phyloP scores from a whole-genome alignment of 208 protist genomes.

The Acanthamoeba sp. region DNA sequence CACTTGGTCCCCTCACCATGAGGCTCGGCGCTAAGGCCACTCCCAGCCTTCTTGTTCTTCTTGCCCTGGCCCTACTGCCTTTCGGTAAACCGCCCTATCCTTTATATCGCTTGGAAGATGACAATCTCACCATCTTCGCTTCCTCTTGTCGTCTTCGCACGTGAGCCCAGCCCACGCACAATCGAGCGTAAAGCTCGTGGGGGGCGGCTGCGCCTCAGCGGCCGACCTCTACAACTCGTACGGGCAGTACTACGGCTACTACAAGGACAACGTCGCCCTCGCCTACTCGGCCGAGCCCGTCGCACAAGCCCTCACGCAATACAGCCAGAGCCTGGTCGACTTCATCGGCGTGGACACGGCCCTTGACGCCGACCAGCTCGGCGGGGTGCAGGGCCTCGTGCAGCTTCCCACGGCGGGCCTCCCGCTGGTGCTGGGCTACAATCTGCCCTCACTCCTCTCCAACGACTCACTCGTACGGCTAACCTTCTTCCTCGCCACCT shows the following conservation, averaged over 20 bases:
- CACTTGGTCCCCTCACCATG: no score
- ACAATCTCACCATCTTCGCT: no score
- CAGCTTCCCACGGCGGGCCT: constrained; percentile 9
- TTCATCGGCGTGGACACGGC: constrained; percentile 17
- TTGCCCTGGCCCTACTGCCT: no score
- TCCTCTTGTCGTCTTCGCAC: no score
- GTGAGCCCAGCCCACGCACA: neutral
- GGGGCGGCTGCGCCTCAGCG: neutral
- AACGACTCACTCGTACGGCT: constrained; percentile 2
- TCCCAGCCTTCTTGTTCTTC: neutral
- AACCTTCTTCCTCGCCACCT: neutral
- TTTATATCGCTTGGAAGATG: no score
- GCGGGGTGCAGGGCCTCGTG: neutral
- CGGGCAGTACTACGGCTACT: constrained; percentile 37
- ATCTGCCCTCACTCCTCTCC: neutral
- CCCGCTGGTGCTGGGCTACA: neutral
- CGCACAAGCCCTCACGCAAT: neutral
- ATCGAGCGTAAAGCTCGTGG: constrained; percentile 2
- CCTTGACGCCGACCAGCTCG: neutral
- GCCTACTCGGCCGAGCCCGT: neutral
- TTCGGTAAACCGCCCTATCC: no score
- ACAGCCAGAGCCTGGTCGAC: neutral
- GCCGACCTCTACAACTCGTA: neutral
- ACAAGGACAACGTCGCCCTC: constrained; percentile 21
- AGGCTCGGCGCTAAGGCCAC: no score